phyloP scores from a whole-genome alignment of 768 basidiomycete species.

The Suillus americanus region DNA sequence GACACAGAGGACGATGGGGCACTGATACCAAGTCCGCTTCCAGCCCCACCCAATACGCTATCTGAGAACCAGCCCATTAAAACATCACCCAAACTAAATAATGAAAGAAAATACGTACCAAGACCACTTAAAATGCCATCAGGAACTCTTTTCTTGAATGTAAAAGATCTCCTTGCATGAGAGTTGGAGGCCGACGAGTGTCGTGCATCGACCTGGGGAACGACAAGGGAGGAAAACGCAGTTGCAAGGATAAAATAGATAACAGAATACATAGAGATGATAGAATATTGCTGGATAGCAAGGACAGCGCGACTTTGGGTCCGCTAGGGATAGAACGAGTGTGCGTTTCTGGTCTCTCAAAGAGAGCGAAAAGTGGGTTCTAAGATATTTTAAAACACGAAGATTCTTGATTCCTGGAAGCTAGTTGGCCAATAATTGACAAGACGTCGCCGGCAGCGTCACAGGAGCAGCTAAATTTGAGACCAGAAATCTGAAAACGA shows the following conservation, averaged over 20 bases:
- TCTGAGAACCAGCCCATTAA: background rate
- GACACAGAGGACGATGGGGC: conserved; percentile 16
- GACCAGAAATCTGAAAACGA: conserved; percentile 10
- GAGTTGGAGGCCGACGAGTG: conserved; percentile 40
- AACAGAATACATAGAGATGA: conserved; percentile 24
- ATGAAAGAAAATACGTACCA: conserved; percentile 18
- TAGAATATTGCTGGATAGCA: conserved; percentile 34
- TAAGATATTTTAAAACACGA: conserved; percentile 8
- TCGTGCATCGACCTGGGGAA: conserved; percentile 31
- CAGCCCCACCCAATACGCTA: background rate
- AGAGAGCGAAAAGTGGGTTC: conserved; percentile 7
- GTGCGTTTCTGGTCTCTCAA: conserved; percentile 29
- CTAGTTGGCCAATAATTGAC: conserved; percentile 7
- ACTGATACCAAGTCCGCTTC: conserved; percentile 1
- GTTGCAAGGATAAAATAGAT: conserved; percentile 28
- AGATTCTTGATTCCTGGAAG: conserved; percentile 9
- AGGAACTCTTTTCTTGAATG: conserved; percentile 22
- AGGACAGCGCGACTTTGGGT: conserved; percentile 28
- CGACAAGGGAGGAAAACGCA: conserved; percentile 22
- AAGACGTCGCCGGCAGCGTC: conserved; percentile 20
- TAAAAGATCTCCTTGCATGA: conserved; percentile 34
- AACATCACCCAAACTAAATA: background rate
- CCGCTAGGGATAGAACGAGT: conserved; percentile 38
- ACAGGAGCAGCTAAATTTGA: conserved; percentile 15
- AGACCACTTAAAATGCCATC: conserved; percentile 10